Base-by-base conservation (phyloP, 1,284 basidiomycete genomes). In the Thelephora terrestris region DNA sequence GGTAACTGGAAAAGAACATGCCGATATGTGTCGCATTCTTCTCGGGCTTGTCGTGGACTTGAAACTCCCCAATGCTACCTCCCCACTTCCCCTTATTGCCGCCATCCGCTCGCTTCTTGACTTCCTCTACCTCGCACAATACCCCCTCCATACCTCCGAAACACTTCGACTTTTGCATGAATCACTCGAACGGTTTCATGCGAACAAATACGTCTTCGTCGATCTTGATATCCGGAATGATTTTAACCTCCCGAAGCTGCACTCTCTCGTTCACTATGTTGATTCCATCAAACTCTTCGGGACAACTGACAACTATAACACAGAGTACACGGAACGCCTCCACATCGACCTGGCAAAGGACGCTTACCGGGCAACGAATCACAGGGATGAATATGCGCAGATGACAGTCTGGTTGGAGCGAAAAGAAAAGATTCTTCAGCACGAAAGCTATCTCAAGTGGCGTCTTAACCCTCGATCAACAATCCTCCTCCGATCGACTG, bases 371-470 rank as follows among this genome's bases (percentile, higher is more conserved):
- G 58, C 64, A 1, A 62, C 60, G 2, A 68, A 68, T 47, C 56
- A 53, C 16, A 62, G 63, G 34, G 60, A 68, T 17, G 61, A 66
- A 40, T 57, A 61, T 24, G 20, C 53, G 0, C 67, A 68, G 39
- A 71, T 70, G 68, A 64, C 62, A 0, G 9, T 37, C 0, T 70
- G 68, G 68, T 55, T 70, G 0, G 53, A 63, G 29, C 46, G 55
- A 1, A 53, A 51, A 20, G 60, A 64, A 40, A 57, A 62, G 50
- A 47, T 62, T 4, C 6, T 51, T 2, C 50, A 47, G 2, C 58
- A 62, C 45, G 52, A 49, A 3, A 51, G 47, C 6, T 63, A 52
- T 39, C 48, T 64, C 10, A 5, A 45, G 14, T 63, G 62, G 60
- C 47, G 48, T 17, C 47, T 52, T 3, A 18, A 17, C 25, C 51